phyloP scores from a whole-genome alignment of 768 basidiomycete genomes.

The Russula ochroleuca region DNA sequence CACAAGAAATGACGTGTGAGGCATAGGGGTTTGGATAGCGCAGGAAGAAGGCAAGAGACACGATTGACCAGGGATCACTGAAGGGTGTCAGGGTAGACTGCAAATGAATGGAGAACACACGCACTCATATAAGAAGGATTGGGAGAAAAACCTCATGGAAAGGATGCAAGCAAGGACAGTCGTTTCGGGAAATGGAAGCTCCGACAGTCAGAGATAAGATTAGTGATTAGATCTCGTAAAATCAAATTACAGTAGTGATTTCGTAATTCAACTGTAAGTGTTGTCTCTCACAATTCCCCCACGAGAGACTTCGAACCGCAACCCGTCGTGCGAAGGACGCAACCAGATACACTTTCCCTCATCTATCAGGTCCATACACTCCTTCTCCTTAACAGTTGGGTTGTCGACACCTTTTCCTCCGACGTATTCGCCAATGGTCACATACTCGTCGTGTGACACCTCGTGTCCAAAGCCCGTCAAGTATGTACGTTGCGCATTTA shows the following conservation, averaged over 20 bases:
- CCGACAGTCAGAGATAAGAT: conserved; percentile 6
- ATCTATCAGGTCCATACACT: conserved; percentile 46
- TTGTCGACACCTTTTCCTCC: conserved; percentile 35
- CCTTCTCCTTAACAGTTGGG: conserved; percentile 36
- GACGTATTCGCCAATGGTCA: conserved; percentile 54
- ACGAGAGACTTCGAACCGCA: conserved; percentile 48
- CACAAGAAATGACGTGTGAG: conserved; percentile 89
- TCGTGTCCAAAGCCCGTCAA: conserved; percentile 73
- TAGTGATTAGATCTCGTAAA: background rate
- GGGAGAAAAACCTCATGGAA: conserved; percentile 51
- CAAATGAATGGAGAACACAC: conserved; percentile 29
- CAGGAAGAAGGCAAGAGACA: conserved; percentile 89
- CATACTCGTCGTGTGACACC: conserved; percentile 74
- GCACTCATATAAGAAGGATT: conserved; percentile 55
- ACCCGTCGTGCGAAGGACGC: conserved; percentile 71
- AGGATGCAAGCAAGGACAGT: conserved; percentile 37
- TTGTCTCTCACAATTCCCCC: conserved; percentile 49
- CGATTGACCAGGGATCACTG: conserved; percentile 92
- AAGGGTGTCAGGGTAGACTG: conserved; percentile 14
- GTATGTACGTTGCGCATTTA: conserved; percentile 63
- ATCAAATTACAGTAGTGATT: background rate
- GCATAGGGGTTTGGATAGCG: conserved; percentile 96
- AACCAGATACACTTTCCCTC: conserved; percentile 53
- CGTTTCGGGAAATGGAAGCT: conserved; percentile 1
- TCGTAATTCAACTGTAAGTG: conserved; percentile 39